Conservation (phyloP, 169 alveolate genomes). For the Hammondia hammondi region DNA sequence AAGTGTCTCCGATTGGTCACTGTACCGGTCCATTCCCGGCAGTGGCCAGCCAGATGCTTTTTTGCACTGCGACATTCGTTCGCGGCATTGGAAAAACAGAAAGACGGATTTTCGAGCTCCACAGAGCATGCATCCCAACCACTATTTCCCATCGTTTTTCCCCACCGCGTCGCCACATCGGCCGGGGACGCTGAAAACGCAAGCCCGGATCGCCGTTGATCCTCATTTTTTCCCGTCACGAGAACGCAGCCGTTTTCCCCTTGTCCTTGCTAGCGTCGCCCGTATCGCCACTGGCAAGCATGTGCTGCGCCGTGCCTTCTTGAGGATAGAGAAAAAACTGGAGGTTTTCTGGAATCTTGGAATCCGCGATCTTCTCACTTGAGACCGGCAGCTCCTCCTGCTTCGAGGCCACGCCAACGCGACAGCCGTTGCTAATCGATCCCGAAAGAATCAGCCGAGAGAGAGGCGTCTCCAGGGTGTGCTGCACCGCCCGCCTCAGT, state of each 20-base stretch:
- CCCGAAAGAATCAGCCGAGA: slow-evolving; percentile 77
- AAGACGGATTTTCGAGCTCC: too few relatives aligned
- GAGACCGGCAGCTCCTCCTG: background rate
- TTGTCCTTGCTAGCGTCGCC: background rate
- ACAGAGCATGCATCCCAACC: too few relatives aligned
- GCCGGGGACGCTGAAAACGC: too few relatives aligned
- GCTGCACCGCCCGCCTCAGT: slow-evolving; percentile 78
- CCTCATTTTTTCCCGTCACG: background rate
- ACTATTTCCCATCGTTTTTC: too few relatives aligned
- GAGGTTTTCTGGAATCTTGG: slow-evolving; percentile 5
- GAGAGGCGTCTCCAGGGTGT: slow-evolving; percentile 80
- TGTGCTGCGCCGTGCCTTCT: background rate
- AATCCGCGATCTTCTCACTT: background rate
- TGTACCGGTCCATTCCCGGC: too few relatives aligned
- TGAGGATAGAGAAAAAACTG: background rate
- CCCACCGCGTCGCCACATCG: too few relatives aligned
- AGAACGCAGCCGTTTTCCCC: background rate
- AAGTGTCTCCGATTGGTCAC: too few relatives aligned
- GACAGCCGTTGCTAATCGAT: background rate
- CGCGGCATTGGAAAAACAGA: too few relatives aligned
- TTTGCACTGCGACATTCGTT: too few relatives aligned
- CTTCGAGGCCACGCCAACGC: background rate
- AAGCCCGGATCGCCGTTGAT: too few relatives aligned
- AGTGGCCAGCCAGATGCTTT: too few relatives aligned
- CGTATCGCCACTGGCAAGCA: background rate